phyloP scores from a whole-genome alignment of 2,329 filamentous ascomycete species.

The Thielaviopsis punctulata region DNA sequence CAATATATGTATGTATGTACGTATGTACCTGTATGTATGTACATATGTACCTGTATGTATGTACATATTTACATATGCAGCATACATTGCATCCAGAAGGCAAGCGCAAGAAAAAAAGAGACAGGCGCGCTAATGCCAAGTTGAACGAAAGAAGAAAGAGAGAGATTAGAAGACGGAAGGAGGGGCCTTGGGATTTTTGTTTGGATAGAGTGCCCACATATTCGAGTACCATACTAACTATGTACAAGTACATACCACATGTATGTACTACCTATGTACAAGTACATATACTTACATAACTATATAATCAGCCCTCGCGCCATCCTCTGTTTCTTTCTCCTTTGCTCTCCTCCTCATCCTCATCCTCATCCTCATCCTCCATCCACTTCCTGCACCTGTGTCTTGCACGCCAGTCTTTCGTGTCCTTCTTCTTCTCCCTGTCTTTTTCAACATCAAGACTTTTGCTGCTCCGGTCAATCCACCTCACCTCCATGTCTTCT shows the following conservation, averaged over 20 bases:
- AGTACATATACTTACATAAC: background rate
- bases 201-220: too few relatives aligned
- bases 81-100: too few relatives aligned
- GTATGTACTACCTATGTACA: background rate
- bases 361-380: background rate
- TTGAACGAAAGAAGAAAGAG: background rate
- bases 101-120: background rate
- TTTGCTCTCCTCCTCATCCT: background rate
- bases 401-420: conserved; percentile 10
- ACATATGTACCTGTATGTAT: too few relatives aligned
- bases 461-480: background rate
- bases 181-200: background rate
- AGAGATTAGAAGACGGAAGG: too few relatives aligned
- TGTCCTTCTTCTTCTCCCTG: background rate
- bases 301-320: background rate
- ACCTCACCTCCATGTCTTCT: conserved; percentile 6
- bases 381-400: background rate
- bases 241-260: too few relatives aligned
- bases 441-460: conserved; percentile 10
- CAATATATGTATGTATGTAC: too few relatives aligned
- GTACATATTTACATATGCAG: too few relatives aligned
- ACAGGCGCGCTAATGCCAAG: background rate
- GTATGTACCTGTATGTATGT: too few relatives aligned
- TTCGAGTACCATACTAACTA: too few relatives aligned
- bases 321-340: too few relatives aligned